Conservation (phyloP, 129 eudicot genomes). For the Smallanthus sonchifolius region DNA sequence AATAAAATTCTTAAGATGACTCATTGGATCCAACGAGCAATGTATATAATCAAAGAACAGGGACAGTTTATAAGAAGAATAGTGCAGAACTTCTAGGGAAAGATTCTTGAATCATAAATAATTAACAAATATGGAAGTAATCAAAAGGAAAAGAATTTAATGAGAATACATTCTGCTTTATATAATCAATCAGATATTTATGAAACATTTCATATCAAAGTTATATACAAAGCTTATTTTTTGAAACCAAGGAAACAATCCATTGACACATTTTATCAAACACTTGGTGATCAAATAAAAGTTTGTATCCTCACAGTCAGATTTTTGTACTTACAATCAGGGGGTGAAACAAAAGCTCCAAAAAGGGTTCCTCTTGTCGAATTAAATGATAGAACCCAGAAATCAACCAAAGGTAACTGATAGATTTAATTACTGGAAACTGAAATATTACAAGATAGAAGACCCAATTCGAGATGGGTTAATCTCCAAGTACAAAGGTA, state of each 20-base stretch:
- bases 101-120: not conserved
- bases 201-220: not conserved
- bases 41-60: not conserved
- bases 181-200: not conserved
- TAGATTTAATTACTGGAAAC: too few relatives aligned
- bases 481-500: too few relatives aligned
- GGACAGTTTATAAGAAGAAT: not conserved
- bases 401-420: too few relatives aligned
- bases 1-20: not conserved
- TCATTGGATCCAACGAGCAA: constrained; percentile 2
- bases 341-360: not conserved
- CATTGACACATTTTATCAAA: not conserved
- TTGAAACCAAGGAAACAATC: not conserved
- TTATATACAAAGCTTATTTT: not conserved
- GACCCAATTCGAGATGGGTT: too few relatives aligned
- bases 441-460: too few relatives aligned
- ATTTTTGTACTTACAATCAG: not conserved
- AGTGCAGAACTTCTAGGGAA: not conserved
- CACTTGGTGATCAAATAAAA: not conserved
- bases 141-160: not conserved
- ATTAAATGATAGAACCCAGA: too few relatives aligned
- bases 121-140: not conserved
- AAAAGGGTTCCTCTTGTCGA: not conserved
- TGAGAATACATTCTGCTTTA: not conserved
- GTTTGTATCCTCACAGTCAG: not conserved